A percentile compares a stretch with the other conserved stretches of the same genome.
These are phyloP conservation scores for Fusarium decemcellulare DNA, from an alignment of 2,329 filamentous ascomycete species.

Conservation along the genomic window DNA sequence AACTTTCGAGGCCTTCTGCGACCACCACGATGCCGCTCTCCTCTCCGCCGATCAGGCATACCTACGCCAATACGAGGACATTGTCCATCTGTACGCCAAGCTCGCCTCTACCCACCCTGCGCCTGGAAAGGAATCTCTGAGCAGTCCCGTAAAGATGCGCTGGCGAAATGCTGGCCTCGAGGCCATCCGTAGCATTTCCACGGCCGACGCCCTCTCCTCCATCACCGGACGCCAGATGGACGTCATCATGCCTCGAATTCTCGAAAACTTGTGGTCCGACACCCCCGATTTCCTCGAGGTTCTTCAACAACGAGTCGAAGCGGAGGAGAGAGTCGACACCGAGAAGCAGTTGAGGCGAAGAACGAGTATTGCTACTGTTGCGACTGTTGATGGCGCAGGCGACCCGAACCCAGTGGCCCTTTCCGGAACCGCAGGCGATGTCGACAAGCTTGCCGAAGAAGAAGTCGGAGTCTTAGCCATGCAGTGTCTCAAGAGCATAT, in stretches of 20 bases:
- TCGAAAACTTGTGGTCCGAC: slow-evolving; percentile 88
- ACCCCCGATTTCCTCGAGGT: slow-evolving; percentile 78
- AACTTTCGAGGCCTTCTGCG: slow-evolving; percentile 90
- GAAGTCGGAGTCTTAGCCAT: slow-evolving; percentile 88
- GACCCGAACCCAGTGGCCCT: slow-evolving; percentile 79
- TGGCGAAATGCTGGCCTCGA: slow-evolving; percentile 82
- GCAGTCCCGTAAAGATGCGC: slow-evolving; percentile 81
- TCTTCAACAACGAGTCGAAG: slow-evolving; percentile 76
- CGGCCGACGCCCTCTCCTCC: slow-evolving; percentile 83
- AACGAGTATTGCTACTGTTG: slow-evolving; percentile 84
- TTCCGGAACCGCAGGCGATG: slow-evolving; percentile 86
- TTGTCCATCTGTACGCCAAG: slow-evolving; percentile 83
- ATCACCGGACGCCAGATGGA: slow-evolving; percentile 83
- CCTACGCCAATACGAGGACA: slow-evolving; percentile 83
- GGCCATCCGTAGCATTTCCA: slow-evolving; percentile 85
- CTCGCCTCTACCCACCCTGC: slow-evolving; percentile 78
- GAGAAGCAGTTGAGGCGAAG: slow-evolving; percentile 76
- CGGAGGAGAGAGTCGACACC: slow-evolving; percentile 77
- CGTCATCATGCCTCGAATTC: slow-evolving; percentile 84
- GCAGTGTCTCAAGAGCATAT: slow-evolving; percentile 89
- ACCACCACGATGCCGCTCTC: slow-evolving; percentile 87
- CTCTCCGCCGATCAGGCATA: slow-evolving; percentile 90
- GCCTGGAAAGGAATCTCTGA: slow-evolving; percentile 68
- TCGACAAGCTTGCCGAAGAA: slow-evolving; percentile 90
- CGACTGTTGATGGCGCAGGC: slow-evolving; percentile 72